Conservation (phyloP, 495 filamentous ascomycete genomes). For the Oidiodendron maius region DNA sequence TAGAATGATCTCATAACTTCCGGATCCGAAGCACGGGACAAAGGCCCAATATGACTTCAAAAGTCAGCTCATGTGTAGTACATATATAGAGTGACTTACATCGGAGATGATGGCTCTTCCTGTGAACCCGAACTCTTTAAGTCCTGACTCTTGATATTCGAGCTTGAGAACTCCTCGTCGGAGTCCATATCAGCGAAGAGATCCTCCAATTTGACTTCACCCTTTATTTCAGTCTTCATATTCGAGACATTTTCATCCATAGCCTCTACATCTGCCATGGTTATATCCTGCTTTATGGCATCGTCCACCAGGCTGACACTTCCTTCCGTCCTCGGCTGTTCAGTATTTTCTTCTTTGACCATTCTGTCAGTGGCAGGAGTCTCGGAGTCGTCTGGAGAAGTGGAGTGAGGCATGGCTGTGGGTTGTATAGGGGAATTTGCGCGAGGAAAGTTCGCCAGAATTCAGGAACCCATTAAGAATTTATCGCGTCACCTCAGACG, state of each 20-base stretch:
- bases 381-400: slow-evolving; percentile 30
- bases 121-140: slow-evolving; percentile 39
- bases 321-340: neutral
- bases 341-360: slow-evolving; percentile 14
- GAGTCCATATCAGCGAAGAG: slow-evolving; percentile 74
- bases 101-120: slow-evolving; percentile 28
- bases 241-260: slow-evolving; percentile 14
- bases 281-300: slow-evolving; percentile 21
- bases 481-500: neutral
- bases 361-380: slow-evolving; percentile 19
- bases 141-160: slow-evolving; percentile 39
- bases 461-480: neutral
- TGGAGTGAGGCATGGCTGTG: slow-evolving; percentile 47
- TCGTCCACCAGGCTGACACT: slow-evolving; percentile 12
- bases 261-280: slow-evolving; percentile 28
- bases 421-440: neutral
- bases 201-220: slow-evolving; percentile 64
- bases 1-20: slow-evolving; percentile 90
- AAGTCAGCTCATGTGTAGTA: neutral
- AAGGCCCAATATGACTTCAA: slow-evolving; percentile 16
- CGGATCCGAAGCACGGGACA: slow-evolving; percentile 52
- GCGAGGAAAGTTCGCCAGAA: neutral
- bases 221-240: slow-evolving; percentile 22
- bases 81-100: slow-evolving; percentile 27
- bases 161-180: slow-evolving; percentile 69